Base-by-base conservation (phyloP, 2,329 filamentous ascomycete genomes). In the Microcera coccophila region DNA sequence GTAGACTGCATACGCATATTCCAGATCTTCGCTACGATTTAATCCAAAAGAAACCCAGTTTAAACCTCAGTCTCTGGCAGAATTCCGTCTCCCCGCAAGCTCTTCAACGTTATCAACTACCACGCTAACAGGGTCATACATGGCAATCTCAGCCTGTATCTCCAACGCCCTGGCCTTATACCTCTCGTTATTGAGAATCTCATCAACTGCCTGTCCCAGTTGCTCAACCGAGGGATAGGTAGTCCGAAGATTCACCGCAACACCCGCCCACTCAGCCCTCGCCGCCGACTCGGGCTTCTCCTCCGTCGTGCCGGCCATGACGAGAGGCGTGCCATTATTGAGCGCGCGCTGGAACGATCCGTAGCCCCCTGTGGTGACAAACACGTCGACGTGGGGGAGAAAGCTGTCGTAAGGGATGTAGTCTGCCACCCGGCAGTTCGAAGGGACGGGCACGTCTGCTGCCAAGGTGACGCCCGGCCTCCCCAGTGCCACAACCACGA, bases 251-350 rank as follows among this genome's bases (percentile, higher is more conserved):
- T 42, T 38, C 5, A 37, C 17, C 12, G 16, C 40, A 15, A 37
- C 16, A 15, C 40, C 40, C 8, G 34, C 10, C 34, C 34, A 42
- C 10, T 37, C 18, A 15, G 22, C 40, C 16, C 40, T 32, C 14
- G 28, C 24, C 4, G 34, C 40, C 11, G 11, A 14, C 18, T 42
- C 40, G 5, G 33, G 33, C 24, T 42, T 42, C 3, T 42, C 40
- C 12, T 37, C 33, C 5, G 33, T 38, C 11, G 24, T 38, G 1
- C 22, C 40, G 15, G 31, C 26, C 12, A 42, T 29, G 8, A 42
- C 34, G 4, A 42, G 2, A 22, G 40, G 40, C 10, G 34, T 38
- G 15, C 34, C 40, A 20, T 38, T 42, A 12, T 14, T 29, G n/a
- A 42, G 24, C 14, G 34, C 40, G 7, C 24, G 24, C 24, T 28